These are phyloP conservation scores for Gnaphalium uliginosum DNA, from an alignment of 129 eudicot species.

Conservation along the genomic window DNA sequence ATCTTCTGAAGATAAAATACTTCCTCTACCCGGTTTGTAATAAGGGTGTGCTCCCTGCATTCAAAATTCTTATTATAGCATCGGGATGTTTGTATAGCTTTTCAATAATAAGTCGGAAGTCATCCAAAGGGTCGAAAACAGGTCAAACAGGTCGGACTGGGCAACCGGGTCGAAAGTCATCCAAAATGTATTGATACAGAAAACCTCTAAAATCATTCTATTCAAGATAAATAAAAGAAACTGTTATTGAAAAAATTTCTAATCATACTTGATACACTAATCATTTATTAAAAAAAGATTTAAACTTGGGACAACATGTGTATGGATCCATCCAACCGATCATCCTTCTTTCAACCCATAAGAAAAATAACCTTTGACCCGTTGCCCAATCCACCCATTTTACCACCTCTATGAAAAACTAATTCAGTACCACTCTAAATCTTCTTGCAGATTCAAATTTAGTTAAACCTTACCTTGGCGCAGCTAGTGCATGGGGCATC, in stretches of 20 bases:
- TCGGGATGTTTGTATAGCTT: not conserved
- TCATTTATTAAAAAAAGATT: too few relatives aligned
- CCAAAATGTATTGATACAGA: not conserved
- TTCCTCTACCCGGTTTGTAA: slow-evolving; percentile 57
- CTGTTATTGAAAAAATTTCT: not conserved
- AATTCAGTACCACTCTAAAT: not conserved
- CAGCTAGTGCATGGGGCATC: slow-evolving; percentile 91
- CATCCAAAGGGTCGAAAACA: not conserved
- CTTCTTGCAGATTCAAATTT: slow-evolving; percentile 8
- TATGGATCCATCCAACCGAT: not conserved
- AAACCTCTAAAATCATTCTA: not conserved
- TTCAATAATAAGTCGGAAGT: not conserved
- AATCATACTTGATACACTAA: not conserved
- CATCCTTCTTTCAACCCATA: not conserved
- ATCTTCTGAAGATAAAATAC: slow-evolving; percentile 53
- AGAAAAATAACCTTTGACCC: not conserved
- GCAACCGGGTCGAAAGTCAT: too few relatives aligned
- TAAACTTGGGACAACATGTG: too few relatives aligned
- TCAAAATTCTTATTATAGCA: slow-evolving; percentile 20
- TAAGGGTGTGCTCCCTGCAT: slow-evolving; percentile 80
- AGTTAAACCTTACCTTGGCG: slow-evolving; percentile 52
- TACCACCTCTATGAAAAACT: not conserved
- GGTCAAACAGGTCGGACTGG: too few relatives aligned
- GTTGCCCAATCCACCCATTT: not conserved
- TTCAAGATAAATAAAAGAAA: not conserved